Base-by-base conservation (phyloP, 1,284 basidiomycete genomes). In the Cutaneotrichosporon arboriforme region DNA sequence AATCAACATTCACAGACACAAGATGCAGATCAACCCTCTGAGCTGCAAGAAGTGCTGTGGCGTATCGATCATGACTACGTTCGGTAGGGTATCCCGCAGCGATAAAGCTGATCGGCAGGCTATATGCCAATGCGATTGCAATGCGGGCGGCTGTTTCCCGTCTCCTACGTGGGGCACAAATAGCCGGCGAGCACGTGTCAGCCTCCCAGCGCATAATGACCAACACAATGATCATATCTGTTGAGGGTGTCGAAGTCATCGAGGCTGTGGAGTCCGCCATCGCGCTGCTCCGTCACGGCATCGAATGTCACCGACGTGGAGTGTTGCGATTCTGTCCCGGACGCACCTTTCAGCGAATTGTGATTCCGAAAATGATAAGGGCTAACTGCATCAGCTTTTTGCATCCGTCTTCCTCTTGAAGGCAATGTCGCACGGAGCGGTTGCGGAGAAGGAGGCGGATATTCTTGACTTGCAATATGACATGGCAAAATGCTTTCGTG, bases 51-150 rank as follows among this genome's bases (percentile, higher is more conserved):
- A n/a, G n/a, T 62, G 23, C 33, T 55, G 9, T 54, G 55, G 55
- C 45, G 58, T 4, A 48, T 62, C 31, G 60, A 62, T 46, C 42
- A 55, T 18, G 58, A 62, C 46, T 59, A 62, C 35, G 56, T 62
- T 8, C 23, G 55, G 60, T 58, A 37, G 18, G 56, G n/a, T n/a
- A n/a, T 46, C 13, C 7, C 12, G n/a, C 31, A 36, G 8, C 15
- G 18, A 13, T 4, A 26, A 31, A 2, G 18, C 26, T 38, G n/a
- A 37, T 15, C 9, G n/a, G 5, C 36, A 61, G 60, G 12, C 48
- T 62, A 14, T 62, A 62, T 35, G 54, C 52, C 20, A 62, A 62
- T 38, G 54, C 60, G 2, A 59, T 59, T 8, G 58, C 53, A 7
- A 59, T 59, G 60, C 52, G 60, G 10, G 57, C 55, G 1, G 57